Percentiles rank a stretch among this genome's conserved stretches.
phyloP scores from a whole-genome alignment of 257 asterid genomes.

The Eustoma russellianum region DNA sequence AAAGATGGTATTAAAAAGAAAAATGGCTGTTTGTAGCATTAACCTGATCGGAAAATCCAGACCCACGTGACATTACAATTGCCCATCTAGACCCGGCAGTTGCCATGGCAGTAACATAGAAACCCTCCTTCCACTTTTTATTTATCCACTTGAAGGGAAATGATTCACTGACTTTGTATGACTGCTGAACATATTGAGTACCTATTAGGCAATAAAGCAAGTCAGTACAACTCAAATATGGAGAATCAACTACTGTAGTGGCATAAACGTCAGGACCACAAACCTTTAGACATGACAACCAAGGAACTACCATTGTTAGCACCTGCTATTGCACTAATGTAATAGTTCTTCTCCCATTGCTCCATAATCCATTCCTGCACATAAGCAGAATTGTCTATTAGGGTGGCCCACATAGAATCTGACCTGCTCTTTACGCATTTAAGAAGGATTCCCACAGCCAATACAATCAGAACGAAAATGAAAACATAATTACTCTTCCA shows the following conservation, averaged over 20 bases:
- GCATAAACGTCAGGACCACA: slow-evolving; percentile 1
- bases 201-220: slow-evolving; percentile 22
- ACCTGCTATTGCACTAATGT: slow-evolving; percentile 61
- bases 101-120: slow-evolving; percentile 61
- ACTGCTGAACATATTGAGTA: slow-evolving; percentile 58
- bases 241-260: neutral
- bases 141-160: slow-evolving; percentile 76
- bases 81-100: slow-evolving; percentile 62
- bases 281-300: slow-evolving; percentile 65
- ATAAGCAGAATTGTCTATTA: no score
- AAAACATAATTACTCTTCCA: no score
- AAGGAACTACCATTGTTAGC: slow-evolving; percentile 57
- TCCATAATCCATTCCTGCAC: slow-evolving; percentile 66
- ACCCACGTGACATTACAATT: slow-evolving; percentile 64
- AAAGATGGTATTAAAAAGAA: neutral
- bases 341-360: slow-evolving; percentile 61
- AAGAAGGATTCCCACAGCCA: no score
- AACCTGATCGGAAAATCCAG: slow-evolving; percentile 68
- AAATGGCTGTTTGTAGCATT: neutral
- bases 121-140: slow-evolving; percentile 67
- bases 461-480: no score
- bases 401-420: no score
- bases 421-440: no score
- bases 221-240: no score
- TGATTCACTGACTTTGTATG: slow-evolving; percentile 58